These are phyloP conservation scores for Lachnellula willkommii DNA, from an alignment of 2,329 filamentous ascomycete genomes.

Conservation along the genomic window DNA sequence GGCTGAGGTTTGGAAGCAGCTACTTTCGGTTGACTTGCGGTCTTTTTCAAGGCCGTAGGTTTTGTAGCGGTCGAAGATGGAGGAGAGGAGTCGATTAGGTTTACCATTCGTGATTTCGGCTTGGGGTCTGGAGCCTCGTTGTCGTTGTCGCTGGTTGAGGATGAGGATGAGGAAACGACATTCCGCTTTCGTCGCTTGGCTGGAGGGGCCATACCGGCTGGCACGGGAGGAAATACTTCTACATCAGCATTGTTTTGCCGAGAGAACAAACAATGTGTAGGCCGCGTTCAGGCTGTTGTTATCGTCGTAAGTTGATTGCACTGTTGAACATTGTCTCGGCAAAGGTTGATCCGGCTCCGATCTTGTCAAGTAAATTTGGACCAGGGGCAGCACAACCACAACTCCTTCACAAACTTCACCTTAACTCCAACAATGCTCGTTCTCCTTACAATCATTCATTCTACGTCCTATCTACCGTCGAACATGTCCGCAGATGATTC, in stretches of 20 bases:
- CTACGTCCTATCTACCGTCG: no score
- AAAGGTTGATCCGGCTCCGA: neutral
- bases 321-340: neutral
- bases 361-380: no score
- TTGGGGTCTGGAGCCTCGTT: constrained; percentile 31
- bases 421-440: no score
- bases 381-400: no score
- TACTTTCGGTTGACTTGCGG: constrained; percentile 25
- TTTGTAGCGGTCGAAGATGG: constrained; percentile 9
- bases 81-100: constrained; percentile 23
- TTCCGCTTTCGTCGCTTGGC: constrained; percentile 49
- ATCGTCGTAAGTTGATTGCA: neutral
- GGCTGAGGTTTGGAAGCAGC: constrained; percentile 22
- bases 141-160: constrained; percentile 46
- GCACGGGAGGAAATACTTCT: neutral
- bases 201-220: constrained; percentile 30
- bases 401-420: no score
- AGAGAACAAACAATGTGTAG: neutral
- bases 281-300: neutral
- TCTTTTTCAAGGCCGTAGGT: constrained; percentile 1
- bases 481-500: no score
- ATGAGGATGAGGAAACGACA: constrained; percentile 34
- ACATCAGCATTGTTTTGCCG: neutral
- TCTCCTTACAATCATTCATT: no score
- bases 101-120: constrained; percentile 15